phyloP scores from a whole-genome alignment of 768 basidiomycete species.

The Lentinus brumalis region DNA sequence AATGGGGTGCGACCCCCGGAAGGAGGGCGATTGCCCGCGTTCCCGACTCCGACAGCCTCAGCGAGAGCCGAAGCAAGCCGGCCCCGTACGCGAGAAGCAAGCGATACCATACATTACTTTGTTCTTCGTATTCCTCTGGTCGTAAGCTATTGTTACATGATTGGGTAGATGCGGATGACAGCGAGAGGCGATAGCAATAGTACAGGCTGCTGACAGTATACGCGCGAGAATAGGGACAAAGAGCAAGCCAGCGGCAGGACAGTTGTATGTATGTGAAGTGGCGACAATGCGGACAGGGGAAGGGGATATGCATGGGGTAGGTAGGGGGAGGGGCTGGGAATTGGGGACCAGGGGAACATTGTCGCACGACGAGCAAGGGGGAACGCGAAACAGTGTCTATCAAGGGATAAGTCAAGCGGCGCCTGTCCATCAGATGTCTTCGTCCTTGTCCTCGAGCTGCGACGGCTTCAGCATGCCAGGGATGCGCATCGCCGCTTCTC shows the following conservation, averaged over 20 bases:
- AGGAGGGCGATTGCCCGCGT: no score
- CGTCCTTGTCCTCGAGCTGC: constrained; percentile 92
- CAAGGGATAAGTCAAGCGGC: constrained; percentile 22
- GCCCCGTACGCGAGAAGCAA: constrained; percentile 3
- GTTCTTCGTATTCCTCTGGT: constrained; percentile 26
- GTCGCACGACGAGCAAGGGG: neutral
- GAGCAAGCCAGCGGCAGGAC: constrained; percentile 3
- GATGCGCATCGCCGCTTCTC: constrained; percentile 87
- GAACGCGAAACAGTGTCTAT: constrained; percentile 17
- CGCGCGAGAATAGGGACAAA: constrained; percentile 9
- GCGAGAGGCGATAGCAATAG: constrained; percentile 30
- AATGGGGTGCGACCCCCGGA: no score
- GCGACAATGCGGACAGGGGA: neutral
- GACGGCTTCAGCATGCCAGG: constrained; percentile 98
- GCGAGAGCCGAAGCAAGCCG: no score
- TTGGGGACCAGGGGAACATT: neutral
- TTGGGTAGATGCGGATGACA: constrained; percentile 26
- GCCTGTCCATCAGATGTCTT: constrained; percentile 60
- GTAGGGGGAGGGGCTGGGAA: constrained; percentile 6
- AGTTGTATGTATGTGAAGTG: neutral
- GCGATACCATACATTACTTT: constrained; percentile 24
- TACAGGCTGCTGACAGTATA: constrained; percentile 25
- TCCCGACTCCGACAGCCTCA: no score
- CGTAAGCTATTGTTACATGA: constrained; percentile 29
- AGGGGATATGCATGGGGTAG: neutral